Evolutionary conservation across 2,329 filamentous ascomycete genomes (phyloP).

Genomic region (Zymoseptoria passerinii): DNA sequence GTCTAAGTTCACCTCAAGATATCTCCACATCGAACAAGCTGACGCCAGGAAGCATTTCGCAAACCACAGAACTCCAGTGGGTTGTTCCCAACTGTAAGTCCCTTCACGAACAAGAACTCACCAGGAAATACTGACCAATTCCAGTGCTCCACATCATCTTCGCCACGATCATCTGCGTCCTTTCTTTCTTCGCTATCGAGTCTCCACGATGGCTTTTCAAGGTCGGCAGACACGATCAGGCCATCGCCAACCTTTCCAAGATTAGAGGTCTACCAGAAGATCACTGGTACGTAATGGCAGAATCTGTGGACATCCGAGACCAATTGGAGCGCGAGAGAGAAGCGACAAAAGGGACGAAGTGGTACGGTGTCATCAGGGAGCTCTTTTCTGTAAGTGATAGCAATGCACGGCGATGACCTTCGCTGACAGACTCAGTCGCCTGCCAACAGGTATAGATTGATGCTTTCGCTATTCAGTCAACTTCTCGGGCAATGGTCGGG

Average conservation of each 20-base stretch:
- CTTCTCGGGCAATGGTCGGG: constrained; percentile 59
- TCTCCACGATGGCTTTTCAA: constrained; percentile 29
- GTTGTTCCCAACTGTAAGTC: constrained; percentile 52
- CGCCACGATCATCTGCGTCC: constrained; percentile 59
- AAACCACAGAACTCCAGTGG: constrained; percentile 35
- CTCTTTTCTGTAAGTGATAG: constrained; percentile 43
- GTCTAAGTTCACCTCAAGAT: background rate
- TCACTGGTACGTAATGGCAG: constrained; percentile 33
- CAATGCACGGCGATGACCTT: background rate
- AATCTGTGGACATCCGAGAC: constrained; percentile 56
- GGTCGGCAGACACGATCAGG: constrained; percentile 26
- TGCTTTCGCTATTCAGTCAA: constrained; percentile 60
- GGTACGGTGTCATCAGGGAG: constrained; percentile 42
- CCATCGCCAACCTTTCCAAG: constrained; percentile 22
- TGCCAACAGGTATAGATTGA: constrained; percentile 65
- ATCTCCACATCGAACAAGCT: constrained; percentile 35
- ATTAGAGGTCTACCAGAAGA: constrained; percentile 24
- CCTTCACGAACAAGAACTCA: background rate
- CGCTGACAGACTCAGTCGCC: constrained; percentile 34
- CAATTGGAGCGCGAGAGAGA: constrained; percentile 64
- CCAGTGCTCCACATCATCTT: constrained; percentile 66
- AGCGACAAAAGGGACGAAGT: constrained; percentile 25
- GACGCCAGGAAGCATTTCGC: background rate
- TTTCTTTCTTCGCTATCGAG: constrained; percentile 43
- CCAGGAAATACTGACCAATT: background rate